Evolutionary conservation across 1,284 basidiomycete species (phyloP), one percentile per base, ranked within the genome.

Genomic region (Gyrodon tennesseensis): DNA sequence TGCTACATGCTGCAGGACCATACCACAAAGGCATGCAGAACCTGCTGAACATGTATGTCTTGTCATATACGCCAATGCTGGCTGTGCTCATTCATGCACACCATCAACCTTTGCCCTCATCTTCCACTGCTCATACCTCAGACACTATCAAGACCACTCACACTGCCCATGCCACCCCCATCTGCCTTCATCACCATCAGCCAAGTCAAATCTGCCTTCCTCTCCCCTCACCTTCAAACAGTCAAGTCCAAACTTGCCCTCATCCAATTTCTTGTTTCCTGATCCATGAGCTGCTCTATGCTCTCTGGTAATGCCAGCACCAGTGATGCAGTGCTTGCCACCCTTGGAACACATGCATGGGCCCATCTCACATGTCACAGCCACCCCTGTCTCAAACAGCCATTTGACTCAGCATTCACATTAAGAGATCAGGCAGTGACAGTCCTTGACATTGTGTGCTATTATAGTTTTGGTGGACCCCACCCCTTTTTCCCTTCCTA

Each of bases 1-100:
- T 81, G 3, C 61, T 83, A 18, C 81, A 82, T 56, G 80, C 79
- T 4, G 78, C 80, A 0, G 80, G 79, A 11, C 69, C 75, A 3
- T 71, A 72, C 48, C 64, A 65, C 51, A 67, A 63, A 12, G 62
- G 65, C 25, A 59, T 56, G 2, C 41, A 27, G 11, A 72, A 74
- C 57, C 68, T 81, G 37, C 63, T 69, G 0, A 73, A 77, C 40
- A 52, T 75, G 5, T 79, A 73, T 40, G 58, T 80, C 19, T 79
- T 76, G 4, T 82, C 80, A 7, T 81, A 80, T 53, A 78, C 75
- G 4, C 77, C 78, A 1, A 78, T 75, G 0, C 57, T 81, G 2
- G 67, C 73, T 3, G 71, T 78, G 1, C 71, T 81, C 13, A 70
- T 77, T 25, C 68, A 72, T 7, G 70, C 70, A 12, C 71, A 71